Evolutionary conservation across 2,329 filamentous ascomycete species (phyloP).

Genomic region (Apiospora pterosperma): DNA sequence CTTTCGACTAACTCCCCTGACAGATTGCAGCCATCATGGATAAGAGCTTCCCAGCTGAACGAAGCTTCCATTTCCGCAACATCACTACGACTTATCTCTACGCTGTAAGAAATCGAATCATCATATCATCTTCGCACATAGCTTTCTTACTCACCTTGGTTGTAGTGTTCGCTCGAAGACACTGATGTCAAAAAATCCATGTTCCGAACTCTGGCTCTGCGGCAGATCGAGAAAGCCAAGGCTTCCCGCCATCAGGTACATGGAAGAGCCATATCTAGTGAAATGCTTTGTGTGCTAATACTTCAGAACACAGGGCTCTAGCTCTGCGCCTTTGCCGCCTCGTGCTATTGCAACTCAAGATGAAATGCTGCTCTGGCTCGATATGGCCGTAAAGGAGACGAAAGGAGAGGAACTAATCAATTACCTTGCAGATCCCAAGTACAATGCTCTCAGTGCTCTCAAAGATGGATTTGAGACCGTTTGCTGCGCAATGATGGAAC

Average conservation of each 20-base stretch:
- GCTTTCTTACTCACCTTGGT: background rate
- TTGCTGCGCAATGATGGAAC: conserved; percentile 14
- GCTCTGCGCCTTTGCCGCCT: background rate
- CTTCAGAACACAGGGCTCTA: background rate
- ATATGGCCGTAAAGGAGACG: background rate
- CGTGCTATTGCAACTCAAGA: conserved; percentile 13
- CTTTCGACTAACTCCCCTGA: conserved; percentile 5
- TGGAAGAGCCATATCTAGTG: background rate
- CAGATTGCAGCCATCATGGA: conserved; percentile 54
- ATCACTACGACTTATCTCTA: conserved; percentile 52
- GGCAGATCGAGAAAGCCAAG: conserved; percentile 7
- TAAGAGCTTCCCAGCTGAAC: conserved; percentile 45
- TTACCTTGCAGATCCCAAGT: conserved; percentile 16
- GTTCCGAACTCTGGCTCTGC: conserved; percentile 2
- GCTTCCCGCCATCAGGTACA: conserved; percentile 3
- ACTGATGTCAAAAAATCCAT: conserved; percentile 3
- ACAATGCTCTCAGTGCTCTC: conserved; percentile 16
- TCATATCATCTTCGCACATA: too few relatives aligned
- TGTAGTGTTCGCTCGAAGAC: background rate
- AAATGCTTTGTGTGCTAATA: background rate
- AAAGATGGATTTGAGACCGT: conserved; percentile 15
- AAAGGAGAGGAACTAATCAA: background rate
- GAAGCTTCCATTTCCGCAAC: conserved; percentile 51
- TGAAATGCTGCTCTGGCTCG: conserved; percentile 21
- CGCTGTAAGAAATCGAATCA: conserved; percentile 38